These are phyloP conservation scores for Populus hybrid DNA, from an alignment of 441 rosid species.

Conservation along the genomic window DNA sequence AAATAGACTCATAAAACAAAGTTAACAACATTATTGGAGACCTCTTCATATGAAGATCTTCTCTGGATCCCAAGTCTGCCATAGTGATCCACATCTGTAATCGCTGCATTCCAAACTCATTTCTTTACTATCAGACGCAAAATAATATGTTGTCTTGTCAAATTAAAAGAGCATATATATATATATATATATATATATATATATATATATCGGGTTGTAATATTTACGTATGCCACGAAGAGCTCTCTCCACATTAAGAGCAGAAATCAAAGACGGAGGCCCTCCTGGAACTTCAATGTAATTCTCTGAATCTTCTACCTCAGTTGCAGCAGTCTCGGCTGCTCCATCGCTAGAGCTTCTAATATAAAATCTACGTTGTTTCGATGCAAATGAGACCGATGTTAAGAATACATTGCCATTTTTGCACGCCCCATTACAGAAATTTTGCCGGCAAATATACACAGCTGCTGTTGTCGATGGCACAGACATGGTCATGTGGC, in stretches of 20 bases:
- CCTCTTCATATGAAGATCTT: slow-evolving; percentile 65
- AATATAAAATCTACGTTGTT: slow-evolving; percentile 11
- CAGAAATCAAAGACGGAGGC: slow-evolving; percentile 64
- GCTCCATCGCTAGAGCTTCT: slow-evolving; percentile 40
- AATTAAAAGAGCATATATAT: neutral
- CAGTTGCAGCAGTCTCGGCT: slow-evolving; percentile 25
- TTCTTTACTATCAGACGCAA: neutral
- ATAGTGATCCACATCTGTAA: slow-evolving; percentile 82
- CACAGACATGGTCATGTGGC: slow-evolving; percentile 25
- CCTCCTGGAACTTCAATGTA: slow-evolving; percentile 55
- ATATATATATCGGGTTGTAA: neutral
- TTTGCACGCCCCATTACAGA: neutral
- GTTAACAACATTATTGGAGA: neutral
- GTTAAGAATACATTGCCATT: neutral
- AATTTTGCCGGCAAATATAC: slow-evolving; percentile 18
- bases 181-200: too few relatives aligned
- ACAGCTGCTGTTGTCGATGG: slow-evolving; percentile 33
- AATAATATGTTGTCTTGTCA: neutral
- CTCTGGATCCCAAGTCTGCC: slow-evolving; percentile 57
- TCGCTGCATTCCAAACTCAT: slow-evolving; percentile 62
- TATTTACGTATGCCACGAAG: slow-evolving; percentile 76
- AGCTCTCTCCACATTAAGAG: slow-evolving; percentile 78
- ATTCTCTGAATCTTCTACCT: slow-evolving; percentile 39
- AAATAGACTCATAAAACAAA: neutral
- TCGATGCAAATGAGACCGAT: slow-evolving; percentile 10